phyloP scores from a whole-genome alignment of 257 asterid genomes.

The Solanum sitiens region DNA sequence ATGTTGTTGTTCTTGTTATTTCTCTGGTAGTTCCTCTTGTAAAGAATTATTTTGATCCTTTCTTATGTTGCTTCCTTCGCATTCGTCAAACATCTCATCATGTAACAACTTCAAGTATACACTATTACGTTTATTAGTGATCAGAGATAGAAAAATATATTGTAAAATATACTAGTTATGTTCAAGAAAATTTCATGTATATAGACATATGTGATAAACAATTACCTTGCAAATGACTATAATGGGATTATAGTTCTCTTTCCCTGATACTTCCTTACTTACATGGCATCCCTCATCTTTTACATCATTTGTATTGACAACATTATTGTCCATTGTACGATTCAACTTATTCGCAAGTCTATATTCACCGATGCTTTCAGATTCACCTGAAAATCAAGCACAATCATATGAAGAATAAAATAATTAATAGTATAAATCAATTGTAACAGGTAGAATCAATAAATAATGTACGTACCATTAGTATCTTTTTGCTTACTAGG shows the following conservation, averaged over 20 bases:
- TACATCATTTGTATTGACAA: background rate
- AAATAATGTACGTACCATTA: background rate
- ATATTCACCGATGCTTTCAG: background rate
- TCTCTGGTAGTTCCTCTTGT: background rate
- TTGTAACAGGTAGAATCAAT: background rate
- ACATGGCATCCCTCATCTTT: background rate
- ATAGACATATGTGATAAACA: background rate
- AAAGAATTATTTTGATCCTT: background rate
- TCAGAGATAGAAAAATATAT: background rate
- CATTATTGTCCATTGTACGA: background rate
- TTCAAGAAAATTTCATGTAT: background rate
- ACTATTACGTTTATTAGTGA: background rate
- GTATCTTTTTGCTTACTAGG: background rate
- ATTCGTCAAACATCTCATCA: background rate
- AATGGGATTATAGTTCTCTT: background rate
- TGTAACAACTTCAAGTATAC: background rate
- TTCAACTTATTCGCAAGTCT: background rate
- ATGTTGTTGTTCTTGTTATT: background rate
- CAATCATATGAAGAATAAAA: background rate
- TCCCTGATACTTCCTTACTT: background rate
- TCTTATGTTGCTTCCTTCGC: background rate
- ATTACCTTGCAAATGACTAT: background rate
- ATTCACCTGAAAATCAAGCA: background rate
- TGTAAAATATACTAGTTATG: background rate
- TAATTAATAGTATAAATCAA: background rate